phyloP scores from a whole-genome alignment of 208 protist species.

The Wallacemonas sp. region DNA sequence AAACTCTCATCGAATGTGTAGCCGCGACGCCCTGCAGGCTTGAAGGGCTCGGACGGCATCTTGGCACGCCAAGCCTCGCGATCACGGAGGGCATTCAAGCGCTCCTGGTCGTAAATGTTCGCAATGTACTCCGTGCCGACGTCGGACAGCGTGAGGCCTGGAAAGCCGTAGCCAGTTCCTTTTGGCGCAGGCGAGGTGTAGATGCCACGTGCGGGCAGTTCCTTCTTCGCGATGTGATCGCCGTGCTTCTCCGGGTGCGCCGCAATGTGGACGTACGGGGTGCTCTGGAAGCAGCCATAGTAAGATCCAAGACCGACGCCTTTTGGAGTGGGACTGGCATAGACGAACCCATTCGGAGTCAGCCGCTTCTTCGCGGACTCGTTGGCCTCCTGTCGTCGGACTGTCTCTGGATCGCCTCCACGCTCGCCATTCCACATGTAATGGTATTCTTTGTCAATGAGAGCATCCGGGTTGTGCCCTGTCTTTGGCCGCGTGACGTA shows the following conservation, averaged over 20 bases:
- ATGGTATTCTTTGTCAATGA: conserved; percentile 79
- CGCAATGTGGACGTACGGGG: conserved; percentile 59
- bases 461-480: conserved; percentile 76
- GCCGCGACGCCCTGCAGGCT: conserved; percentile 56
- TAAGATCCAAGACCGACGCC: conserved; percentile 79
- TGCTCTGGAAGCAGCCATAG: conserved; percentile 75
- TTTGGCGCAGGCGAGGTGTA: conserved; percentile 77
- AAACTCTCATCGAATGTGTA: conserved; percentile 87
- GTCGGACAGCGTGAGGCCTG: conserved; percentile 49
- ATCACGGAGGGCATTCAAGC: conserved; percentile 54
- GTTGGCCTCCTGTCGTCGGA: conserved; percentile 45
- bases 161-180: conserved; percentile 68
- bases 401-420: conserved; percentile 55
- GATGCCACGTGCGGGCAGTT: conserved; percentile 58
- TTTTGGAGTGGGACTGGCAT: conserved; percentile 42
- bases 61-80: conserved; percentile 47
- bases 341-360: conserved; percentile 79
- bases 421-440: conserved; percentile 89
- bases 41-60: conserved; percentile 77
- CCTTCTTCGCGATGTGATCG: conserved; percentile 26
- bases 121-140: conserved; percentile 83
- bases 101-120: conserved; percentile 76
- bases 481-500: conserved; percentile 72
- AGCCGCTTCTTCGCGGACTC: conserved; percentile 71
- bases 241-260: conserved; percentile 44